Evolutionary conservation across 345 rosid species (phyloP).

Genomic region (Combretum micranthum): DNA sequence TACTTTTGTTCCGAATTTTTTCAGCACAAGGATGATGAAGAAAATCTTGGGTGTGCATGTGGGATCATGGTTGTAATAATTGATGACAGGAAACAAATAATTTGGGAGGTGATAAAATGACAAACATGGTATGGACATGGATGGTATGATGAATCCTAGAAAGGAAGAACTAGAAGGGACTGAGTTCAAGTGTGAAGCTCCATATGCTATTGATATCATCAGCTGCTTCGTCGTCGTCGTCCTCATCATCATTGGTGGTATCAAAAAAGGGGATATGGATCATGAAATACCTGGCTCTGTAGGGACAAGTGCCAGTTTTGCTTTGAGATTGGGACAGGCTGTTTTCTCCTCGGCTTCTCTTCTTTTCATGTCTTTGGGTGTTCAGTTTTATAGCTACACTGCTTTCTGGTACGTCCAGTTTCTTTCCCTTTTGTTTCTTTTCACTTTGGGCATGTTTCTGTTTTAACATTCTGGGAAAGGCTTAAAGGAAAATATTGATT

Average conservation of each 20-base stretch:
- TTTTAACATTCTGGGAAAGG: neutral
- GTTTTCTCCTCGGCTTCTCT: slow-evolving; percentile 75
- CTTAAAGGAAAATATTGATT: no score
- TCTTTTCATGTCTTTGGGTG: slow-evolving; percentile 79
- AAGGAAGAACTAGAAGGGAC: neutral
- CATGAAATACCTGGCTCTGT: slow-evolving; percentile 57
- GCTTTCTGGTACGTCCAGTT: slow-evolving; percentile 58
- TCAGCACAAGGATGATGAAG: no score
- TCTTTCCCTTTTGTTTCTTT: neutral
- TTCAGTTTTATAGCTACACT: slow-evolving; percentile 78
- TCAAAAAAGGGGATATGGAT: slow-evolving; percentile 35
- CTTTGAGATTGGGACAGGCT: slow-evolving; percentile 75
- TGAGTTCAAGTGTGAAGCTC: no score
- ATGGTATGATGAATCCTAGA: slow-evolving; percentile 5
- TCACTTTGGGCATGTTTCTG: neutral
- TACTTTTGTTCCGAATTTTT: no score
- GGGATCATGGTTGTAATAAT: no score
- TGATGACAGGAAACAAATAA: no score
- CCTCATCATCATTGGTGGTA: slow-evolving; percentile 8
- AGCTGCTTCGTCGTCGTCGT: neutral
- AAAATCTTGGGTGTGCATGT: no score
- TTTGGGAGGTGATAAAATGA: no score
- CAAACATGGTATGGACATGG: neutral
- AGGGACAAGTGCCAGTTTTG: slow-evolving; percentile 69
- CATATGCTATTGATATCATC: no score